These are phyloP conservation scores for Medakamo hakoo DNA, from an alignment of 139 green algal genomes.

Conservation along the genomic window DNA sequence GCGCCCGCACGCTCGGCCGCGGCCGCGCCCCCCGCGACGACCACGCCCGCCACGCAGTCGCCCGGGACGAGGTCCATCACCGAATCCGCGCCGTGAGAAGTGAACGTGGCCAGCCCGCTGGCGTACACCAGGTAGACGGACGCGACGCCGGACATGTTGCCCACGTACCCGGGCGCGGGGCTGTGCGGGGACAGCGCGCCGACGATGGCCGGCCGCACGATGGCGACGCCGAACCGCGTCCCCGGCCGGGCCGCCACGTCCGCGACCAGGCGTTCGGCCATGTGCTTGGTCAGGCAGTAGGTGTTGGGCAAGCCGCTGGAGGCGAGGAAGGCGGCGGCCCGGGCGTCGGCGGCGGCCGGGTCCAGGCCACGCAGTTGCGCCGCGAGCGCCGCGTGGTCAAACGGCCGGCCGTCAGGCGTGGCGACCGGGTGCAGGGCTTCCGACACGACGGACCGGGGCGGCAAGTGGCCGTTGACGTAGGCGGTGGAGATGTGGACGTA, in stretches of 20 bases:
- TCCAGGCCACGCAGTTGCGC: neutral
- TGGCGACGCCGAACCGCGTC: neutral
- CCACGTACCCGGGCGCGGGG: neutral
- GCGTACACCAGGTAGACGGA: neutral
- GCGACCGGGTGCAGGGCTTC: constrained; percentile 10
- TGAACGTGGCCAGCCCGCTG: neutral
- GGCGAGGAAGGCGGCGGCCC: neutral
- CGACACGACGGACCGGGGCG: constrained; percentile 7
- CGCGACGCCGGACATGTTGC: neutral
- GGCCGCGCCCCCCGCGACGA: neutral
- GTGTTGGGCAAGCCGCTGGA: constrained; percentile 7
- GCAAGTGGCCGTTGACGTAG: constrained; percentile 19
- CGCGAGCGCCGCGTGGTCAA: constrained; percentile 1
- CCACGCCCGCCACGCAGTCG: neutral
- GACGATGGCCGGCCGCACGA: neutral
- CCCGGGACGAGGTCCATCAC: neutral
- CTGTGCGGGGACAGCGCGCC: neutral
- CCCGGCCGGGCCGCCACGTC: neutral
- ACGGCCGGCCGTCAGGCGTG: neutral
- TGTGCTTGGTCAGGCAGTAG: constrained; percentile 20
- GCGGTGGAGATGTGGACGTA: constrained; percentile 23
- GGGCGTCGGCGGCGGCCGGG: neutral
- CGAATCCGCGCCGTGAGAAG: neutral
- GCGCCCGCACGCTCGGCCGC: no score
- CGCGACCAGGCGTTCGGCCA: constrained; percentile 18